A percentile compares a stretch with the other conserved stretches of the same genome.
Conservation (phyloP, 129 eudicot genomes). For the Artemisia argyi region DNA sequence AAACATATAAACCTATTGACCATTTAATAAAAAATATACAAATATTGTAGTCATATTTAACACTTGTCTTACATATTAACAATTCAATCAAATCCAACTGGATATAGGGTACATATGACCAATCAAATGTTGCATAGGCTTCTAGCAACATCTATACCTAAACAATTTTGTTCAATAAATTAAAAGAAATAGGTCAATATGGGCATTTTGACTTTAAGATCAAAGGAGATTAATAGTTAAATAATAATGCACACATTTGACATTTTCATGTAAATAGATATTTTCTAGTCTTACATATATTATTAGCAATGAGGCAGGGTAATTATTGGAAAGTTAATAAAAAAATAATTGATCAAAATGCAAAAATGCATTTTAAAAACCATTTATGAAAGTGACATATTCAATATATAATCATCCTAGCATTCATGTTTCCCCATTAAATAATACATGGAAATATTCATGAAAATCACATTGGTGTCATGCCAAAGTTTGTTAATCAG, state of each 20-base stretch:
- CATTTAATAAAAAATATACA: no score
- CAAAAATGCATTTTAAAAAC: conserved; percentile 8
- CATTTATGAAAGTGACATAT: conserved; percentile 24
- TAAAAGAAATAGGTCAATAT: not conserved
- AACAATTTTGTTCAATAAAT: not conserved
- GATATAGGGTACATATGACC: not conserved
- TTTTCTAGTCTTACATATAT: not conserved
- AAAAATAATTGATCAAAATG: conserved; percentile 7
- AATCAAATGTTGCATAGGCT: not conserved
- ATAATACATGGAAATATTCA: conserved; percentile 25
- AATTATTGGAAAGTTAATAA: conserved; percentile 7
- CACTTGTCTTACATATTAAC: no score
- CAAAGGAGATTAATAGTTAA: not conserved
- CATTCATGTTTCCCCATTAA: conserved; percentile 20
- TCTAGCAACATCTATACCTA: not conserved
- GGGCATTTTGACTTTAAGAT: not conserved
- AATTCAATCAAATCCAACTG: no score
- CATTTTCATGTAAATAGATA: not conserved
- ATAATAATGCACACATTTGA: conserved; percentile 5
- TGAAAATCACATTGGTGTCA: conserved; percentile 23
- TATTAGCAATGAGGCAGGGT: conserved; percentile 8
- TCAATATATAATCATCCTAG: conserved; percentile 9
- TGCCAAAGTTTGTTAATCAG: conserved; percentile 18
- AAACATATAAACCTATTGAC: no score
- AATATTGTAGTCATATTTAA: no score